phyloP scores from a whole-genome alignment of 306 rosid species.

The Fragaria ananassa region DNA sequence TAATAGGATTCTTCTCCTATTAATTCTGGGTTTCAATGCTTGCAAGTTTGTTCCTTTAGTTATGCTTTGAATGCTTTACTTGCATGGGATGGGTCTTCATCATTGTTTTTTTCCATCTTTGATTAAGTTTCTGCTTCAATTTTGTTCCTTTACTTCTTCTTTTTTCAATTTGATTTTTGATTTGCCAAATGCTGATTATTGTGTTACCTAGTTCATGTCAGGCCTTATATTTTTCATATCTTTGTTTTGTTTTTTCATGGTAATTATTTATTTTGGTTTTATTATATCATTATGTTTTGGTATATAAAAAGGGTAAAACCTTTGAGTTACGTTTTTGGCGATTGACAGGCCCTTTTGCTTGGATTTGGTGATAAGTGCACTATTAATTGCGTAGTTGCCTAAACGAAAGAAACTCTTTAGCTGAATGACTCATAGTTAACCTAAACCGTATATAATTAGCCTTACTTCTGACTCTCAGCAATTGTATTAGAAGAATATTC shows the following conservation, averaged over 20 bases:
- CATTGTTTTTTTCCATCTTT: background rate
- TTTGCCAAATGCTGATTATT: background rate
- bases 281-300: background rate
- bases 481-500: background rate
- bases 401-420: background rate
- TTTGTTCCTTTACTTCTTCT: background rate
- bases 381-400: background rate
- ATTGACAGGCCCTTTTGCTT: background rate
- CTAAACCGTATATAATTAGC: background rate
- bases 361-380: conserved; percentile 8
- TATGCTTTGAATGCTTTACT: background rate
- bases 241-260: background rate
- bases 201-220: background rate
- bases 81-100: background rate
- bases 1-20: conserved; percentile 1
- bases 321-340: background rate
- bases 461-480: background rate
- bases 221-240: background rate
- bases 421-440: background rate
- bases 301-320: background rate
- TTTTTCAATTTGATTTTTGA: background rate
- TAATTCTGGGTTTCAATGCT: conserved; percentile 5
- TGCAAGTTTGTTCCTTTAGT: background rate
- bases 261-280: background rate
- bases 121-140: background rate